A percentile compares a stretch with the other conserved stretches of the same genome.
These are phyloP conservation scores for Discostella stelligeroides DNA, from an alignment of 108 stramenopile species.

Conservation along the genomic window DNA sequence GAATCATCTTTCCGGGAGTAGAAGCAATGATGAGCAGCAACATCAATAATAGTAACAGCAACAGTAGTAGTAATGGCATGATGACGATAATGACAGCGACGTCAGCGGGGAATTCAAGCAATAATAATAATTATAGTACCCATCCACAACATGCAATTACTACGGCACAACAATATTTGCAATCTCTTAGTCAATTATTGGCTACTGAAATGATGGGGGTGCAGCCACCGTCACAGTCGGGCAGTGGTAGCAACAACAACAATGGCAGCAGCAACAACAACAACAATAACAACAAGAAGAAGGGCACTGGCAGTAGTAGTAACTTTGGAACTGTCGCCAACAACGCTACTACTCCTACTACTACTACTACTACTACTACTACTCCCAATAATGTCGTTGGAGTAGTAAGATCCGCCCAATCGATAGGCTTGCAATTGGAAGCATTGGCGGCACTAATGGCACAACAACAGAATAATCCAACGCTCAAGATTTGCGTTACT, in stretches of 20 bases:
- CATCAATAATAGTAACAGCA: background rate
- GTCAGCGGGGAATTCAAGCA: too few species aligned
- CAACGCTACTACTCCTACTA: background rate
- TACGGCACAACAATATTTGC: conserved; percentile 21
- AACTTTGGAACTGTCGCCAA: too few species aligned
- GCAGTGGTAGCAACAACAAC: background rate
- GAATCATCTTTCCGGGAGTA: background rate
- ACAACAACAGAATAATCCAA: background rate
- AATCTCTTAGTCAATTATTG: conserved; percentile 16
- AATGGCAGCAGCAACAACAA: too few species aligned
- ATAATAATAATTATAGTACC: too few species aligned
- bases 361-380: background rate
- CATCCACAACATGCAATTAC: background rate
- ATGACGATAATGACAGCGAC: too few species aligned
- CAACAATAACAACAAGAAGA: background rate
- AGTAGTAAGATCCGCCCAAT: background rate
- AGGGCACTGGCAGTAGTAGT: too few species aligned
- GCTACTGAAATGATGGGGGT: conserved; percentile 7
- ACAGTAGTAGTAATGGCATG: background rate
- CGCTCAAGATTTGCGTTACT: background rate
- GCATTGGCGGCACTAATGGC: conserved; percentile 11
- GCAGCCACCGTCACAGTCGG: background rate
- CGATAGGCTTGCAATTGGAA: conserved; percentile 14
- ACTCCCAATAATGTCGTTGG: background rate
- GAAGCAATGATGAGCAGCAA: background rate